Conservation (phyloP, 2,329 filamentous ascomycete genomes). For the Rutstroemia sp. region DNA sequence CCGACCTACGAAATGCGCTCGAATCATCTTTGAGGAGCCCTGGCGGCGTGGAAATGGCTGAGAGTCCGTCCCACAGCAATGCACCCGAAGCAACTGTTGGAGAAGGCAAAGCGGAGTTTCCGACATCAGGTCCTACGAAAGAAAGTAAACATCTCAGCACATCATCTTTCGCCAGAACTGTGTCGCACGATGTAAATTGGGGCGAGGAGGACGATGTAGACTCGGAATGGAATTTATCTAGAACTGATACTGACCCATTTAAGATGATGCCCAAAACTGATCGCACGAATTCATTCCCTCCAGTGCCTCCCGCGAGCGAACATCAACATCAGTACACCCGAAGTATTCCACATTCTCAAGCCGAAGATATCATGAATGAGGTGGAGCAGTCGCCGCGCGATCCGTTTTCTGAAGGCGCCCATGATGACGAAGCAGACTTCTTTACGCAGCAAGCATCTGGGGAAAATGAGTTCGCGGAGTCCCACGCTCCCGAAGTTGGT, state of each 20-base stretch:
- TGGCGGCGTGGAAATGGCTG: slow-evolving; percentile 23
- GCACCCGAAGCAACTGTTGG: slow-evolving; percentile 5
- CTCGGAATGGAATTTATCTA: slow-evolving; percentile 46
- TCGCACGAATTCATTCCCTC: slow-evolving; percentile 57
- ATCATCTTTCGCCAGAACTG: slow-evolving; percentile 56
- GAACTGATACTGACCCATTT: slow-evolving; percentile 49
- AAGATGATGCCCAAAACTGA: slow-evolving; percentile 51
- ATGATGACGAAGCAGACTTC: slow-evolving; percentile 38
- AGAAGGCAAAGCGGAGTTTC: slow-evolving; percentile 18
- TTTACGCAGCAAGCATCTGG: slow-evolving; percentile 33
- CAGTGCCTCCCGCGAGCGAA: slow-evolving; percentile 39
- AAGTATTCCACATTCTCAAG: slow-evolving; percentile 42
- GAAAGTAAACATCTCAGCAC: slow-evolving; percentile 50
- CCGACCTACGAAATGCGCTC: slow-evolving; percentile 22
- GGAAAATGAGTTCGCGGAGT: too few relatives aligned
- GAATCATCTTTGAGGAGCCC: slow-evolving; percentile 22
- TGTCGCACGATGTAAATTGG: slow-evolving; percentile 54
- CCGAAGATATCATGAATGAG: slow-evolving; percentile 45
- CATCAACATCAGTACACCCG: slow-evolving; percentile 29
- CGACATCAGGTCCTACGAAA: slow-evolving; percentile 24
- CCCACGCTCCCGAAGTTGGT: not conserved
- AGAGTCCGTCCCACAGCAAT: slow-evolving; percentile 18
- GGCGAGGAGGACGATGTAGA: slow-evolving; percentile 46
- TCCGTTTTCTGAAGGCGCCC: slow-evolving; percentile 31
- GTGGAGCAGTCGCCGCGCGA: slow-evolving; percentile 35